Conservation (phyloP, 1,139 yeast genomes). For the Geotrichum candidum region DNA sequence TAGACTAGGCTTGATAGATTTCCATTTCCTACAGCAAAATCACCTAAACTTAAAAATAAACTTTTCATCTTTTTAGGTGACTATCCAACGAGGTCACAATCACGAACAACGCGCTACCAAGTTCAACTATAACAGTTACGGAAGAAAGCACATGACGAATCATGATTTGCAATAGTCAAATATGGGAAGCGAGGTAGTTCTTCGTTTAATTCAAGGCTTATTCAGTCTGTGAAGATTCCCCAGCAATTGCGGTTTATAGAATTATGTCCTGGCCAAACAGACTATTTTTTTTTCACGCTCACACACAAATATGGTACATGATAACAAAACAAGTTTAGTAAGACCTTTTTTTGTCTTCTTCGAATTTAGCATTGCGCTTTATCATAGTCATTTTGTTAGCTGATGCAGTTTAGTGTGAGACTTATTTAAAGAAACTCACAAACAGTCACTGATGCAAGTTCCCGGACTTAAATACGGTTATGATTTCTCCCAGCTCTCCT, state of each 20-base stretch:
- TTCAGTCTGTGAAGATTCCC: not conserved
- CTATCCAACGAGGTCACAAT: no score
- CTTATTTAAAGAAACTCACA: not conserved
- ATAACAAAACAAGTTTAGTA: not conserved
- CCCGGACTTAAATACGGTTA: not conserved
- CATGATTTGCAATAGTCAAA: no score
- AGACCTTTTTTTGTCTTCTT: not conserved
- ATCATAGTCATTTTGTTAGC: not conserved
- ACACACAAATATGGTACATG: no score
- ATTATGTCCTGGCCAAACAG: not conserved
- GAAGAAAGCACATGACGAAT: no score
- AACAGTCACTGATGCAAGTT: not conserved
- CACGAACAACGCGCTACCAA: no score
- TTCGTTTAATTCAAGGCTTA: not conserved
- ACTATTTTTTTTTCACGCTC: no score
- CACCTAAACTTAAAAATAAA: no score
- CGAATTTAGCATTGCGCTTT: not conserved
- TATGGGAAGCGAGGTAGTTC: not conserved
- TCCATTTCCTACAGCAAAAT: no score
- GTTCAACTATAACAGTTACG: no score
- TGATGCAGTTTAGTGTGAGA: not conserved
- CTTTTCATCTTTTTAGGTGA: no score
- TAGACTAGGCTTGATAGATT: no score
- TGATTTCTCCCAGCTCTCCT: not conserved
- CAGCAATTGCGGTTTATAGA: not conserved